Base-by-base conservation (phyloP, 2,329 filamentous ascomycete species). In the Sporothrix phasma region DNA sequence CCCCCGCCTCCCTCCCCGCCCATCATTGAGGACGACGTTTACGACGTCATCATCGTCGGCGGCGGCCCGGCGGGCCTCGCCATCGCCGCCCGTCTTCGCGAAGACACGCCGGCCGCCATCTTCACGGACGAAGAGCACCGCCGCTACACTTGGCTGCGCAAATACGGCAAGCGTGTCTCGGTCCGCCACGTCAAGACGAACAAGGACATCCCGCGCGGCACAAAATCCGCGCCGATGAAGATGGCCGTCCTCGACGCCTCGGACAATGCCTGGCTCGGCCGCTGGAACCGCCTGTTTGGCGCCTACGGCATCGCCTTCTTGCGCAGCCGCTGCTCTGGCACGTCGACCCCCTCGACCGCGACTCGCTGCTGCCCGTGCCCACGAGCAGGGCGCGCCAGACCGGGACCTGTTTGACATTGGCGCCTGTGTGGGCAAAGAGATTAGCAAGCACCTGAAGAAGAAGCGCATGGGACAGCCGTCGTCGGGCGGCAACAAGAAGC, bases 81-180 rank as follows among this genome's bases (percentile, higher is more conserved):
- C 5, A 83, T 88, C 5, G 88, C 90, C 8, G 85, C 88, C 1
- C 82, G 89, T 3, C 80, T 93, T 1, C 81, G 83, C 47, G 89
- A 93, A 74, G 79, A 81, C 63, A 88, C 88, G 0, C 89, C 89
- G 0, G 89, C 87, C 0, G 88, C 89, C 1, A 84, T 92, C 61
- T 93, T 93, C 74, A 92, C 89, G 0, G 89, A 93, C 71, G 88
- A 90, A 68, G 90, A 93, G 71, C 89, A 93, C 70, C 84, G 87
- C 47, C 81, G 89, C n/a, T 93, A 89, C 72, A 85, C 89, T 73
- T 92, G 88, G 87, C 86, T 91, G 64, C 81, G 80, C 64, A 87
- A 85, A 64, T 83, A 90, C 70, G 80, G 81, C 31, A 79, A 79
- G 31, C 81, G 83, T 34, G 83, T 85, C 73, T 79, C 79, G 7